Base-by-base conservation (phyloP, 331 rosid genomes). In the Rosa hybrid region DNA sequence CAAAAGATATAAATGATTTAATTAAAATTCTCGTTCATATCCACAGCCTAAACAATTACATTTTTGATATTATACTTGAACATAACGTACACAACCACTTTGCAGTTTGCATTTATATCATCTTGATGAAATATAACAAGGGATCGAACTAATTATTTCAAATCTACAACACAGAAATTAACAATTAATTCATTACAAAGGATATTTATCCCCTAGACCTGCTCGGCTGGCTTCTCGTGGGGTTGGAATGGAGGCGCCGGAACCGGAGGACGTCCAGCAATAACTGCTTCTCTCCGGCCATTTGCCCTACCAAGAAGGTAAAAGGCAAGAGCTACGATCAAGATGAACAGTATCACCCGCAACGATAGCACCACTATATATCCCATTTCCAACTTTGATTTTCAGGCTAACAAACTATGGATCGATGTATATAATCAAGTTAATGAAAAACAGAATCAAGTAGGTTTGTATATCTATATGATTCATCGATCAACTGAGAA, bases 261-360 rank as follows among this genome's bases (percentile, higher is more conserved):
- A 72, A 89, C 87, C 0, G 90, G 82, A 72, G 91, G 81, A 71
- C 90, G 89, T 73, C 94, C 97, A 79, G 44, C 39, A 3, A 53
- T 25, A 30, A 17, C 0, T 0, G 88, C 68, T 78, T 88, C 81
- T 34, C 68, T 77, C 17, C 89, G 86, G 34, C 83, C 85, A 7
- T 44, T 44, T 84, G 84, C 34, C 81, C 89, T 84, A 12, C 92
- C 91, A 0, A 88, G 71, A 5, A 90, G 85, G 86, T 88, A 92
- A 78, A 86, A 84, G 4, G 81, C 89, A 62, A 90, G 59, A 14
- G 90, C 92, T 53, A 90, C 18, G 65, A 87, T 72, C 84, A 88
- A 51, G 45, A 90, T 85, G 67, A 90, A 74, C 77, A 90, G n/a
- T 63, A 88, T 82, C 69, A 85, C 64, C 8, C 92, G 94, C 85